These are phyloP conservation scores for Solanum tarijense DNA, from an alignment of 257 asterid genomes.

Conservation along the genomic window DNA sequence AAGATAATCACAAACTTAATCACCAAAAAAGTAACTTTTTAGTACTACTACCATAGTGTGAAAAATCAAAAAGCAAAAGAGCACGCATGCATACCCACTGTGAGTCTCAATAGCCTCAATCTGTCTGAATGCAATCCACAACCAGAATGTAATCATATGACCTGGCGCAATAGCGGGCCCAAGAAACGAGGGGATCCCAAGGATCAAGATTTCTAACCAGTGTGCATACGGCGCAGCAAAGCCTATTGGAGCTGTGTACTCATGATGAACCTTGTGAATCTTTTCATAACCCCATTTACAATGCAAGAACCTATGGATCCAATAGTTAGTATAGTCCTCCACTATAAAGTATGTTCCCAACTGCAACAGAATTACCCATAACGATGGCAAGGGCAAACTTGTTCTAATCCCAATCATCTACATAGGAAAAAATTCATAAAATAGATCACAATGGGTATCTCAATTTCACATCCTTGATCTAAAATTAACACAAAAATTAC, in stretches of 20 bases:
- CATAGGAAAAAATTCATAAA: not conserved
- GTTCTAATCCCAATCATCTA: conserved; percentile 82
- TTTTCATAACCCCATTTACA: conserved; percentile 96
- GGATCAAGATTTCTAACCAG: conserved; percentile 94
- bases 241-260: conserved; percentile 89
- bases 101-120: conserved; percentile 98
- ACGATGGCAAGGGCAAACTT: conserved; percentile 82
- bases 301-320: conserved; percentile 91
- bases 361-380: conserved; percentile 66
- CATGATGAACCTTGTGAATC: conserved; percentile 94
- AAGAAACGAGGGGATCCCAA: conserved; percentile 88
- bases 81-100: conserved; percentile 93
- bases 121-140: conserved; percentile 93
- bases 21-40: conserved; percentile 8
- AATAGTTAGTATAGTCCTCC: conserved; percentile 88
- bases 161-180: conserved; percentile 96
- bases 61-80: conserved; percentile 2
- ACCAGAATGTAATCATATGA: conserved; percentile 90
- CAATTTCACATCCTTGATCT: not conserved
- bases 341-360: conserved; percentile 67
- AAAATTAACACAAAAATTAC: not conserved
- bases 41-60: not conserved
- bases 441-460: not conserved
- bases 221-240: conserved; percentile 97
- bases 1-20: conserved; percentile 23